These are phyloP conservation scores for Podaxis sp. DNA, from an alignment of 768 basidiomycete species.

Conservation along the genomic window DNA sequence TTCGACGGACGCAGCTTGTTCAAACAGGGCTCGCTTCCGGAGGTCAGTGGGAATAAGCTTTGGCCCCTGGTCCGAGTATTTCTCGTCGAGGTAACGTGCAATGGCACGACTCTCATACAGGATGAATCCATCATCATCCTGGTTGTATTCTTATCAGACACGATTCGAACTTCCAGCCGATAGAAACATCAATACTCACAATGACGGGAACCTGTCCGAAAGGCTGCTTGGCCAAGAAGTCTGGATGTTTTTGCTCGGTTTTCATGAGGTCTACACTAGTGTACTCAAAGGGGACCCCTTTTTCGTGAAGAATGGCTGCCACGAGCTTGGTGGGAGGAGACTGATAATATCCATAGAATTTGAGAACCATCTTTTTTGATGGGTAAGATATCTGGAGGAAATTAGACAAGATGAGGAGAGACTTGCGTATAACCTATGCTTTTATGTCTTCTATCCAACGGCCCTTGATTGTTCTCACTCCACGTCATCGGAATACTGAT, in stretches of 20 bases:
- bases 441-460: too few relatives aligned
- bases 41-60: slow-evolving; percentile 39
- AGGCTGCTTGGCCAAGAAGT: slow-evolving; percentile 48
- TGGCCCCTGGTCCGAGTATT: slow-evolving; percentile 44
- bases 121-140: slow-evolving; percentile 54
- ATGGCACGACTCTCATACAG: slow-evolving; percentile 60
- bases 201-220: slow-evolving; percentile 58
- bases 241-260: slow-evolving; percentile 34
- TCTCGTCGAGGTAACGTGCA: slow-evolving; percentile 45
- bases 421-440: too few relatives aligned
- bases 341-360: slow-evolving; percentile 27
- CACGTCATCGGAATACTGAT: too few relatives aligned
- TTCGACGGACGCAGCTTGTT: slow-evolving; percentile 44
- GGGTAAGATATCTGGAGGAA: too few relatives aligned
- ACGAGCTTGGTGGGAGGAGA: slow-evolving; percentile 48
- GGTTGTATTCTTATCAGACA: background rate
- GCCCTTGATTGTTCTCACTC: too few relatives aligned
- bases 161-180: background rate
- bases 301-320: slow-evolving; percentile 18
- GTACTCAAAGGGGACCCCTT: slow-evolving; percentile 24
- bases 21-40: slow-evolving; percentile 32
- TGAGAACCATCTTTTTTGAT: slow-evolving; percentile 22
- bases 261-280: slow-evolving; percentile 34
- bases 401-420: too few relatives aligned
- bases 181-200: slow-evolving; percentile 20